Evolutionary conservation across 2,329 filamentous ascomycete species (phyloP), one percentile per base, ranked within the genome.

Genomic region (Metarhizium guizhouense): DNA sequence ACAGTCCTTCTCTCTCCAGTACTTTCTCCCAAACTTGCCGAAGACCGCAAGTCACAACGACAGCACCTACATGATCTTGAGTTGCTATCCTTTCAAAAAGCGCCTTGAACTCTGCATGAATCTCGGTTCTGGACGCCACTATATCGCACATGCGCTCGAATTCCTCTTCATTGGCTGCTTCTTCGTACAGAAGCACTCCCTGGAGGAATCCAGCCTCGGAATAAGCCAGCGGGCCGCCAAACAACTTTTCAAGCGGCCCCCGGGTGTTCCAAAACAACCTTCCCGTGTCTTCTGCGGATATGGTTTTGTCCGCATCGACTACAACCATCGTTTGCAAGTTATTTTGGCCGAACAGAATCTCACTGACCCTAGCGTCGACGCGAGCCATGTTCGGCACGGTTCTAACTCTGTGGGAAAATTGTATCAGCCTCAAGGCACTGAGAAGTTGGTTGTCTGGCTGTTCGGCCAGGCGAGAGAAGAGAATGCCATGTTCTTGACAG

Each of bases 291-390:
- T 74, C 59, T 1, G 74, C 55, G 5, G 74, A 66, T 54, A 87
- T 64, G 0, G 82, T 86, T 58, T 68, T 78, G 63, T 86, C 82
- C 0, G 68, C 83, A 58, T 87, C 83, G 2, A 87, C 50, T 0
- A 85, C 74, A 16, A 86, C 52, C 49, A 81, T 65, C 0, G 72
- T 80, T 48, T 78, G 61, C 8, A 74, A 52, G 2, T 60, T 45
- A 3, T 18, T 51, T 13, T n/a, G 42, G 8, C n/a, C 16, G 38
- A 14, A 5, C 53, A 38, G 8, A 79, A 18, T 7, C 68, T 57
- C 1, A 64, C 43, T 25, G 1, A 81, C 56, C 13, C 42, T 59
- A 0, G 40, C 54, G 20, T 66, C 56, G 2, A 69, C 72, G 2
- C 56, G 25, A 1, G 50, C 51, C 2, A 70, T 34, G 58, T 82